Conservation (phyloP, 2,329 filamentous ascomycete genomes). For the Phaeosphaeria sp. region DNA sequence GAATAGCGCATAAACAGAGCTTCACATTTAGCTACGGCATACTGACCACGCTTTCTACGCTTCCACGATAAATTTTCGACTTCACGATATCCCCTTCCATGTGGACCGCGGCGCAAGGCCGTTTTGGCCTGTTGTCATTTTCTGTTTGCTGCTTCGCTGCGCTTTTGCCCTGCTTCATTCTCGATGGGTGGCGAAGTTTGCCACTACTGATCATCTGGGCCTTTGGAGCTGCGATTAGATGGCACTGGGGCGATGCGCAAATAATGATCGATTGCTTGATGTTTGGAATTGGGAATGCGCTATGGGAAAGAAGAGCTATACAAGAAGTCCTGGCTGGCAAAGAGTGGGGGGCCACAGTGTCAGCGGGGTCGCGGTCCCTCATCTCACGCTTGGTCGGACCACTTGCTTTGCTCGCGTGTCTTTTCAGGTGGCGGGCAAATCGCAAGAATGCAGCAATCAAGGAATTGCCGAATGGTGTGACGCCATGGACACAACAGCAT, state of each 20-base stretch:
- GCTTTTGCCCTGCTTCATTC: slow-evolving; percentile 6
- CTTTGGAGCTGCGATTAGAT: slow-evolving; percentile 21
- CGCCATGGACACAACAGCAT: slow-evolving; percentile 18
- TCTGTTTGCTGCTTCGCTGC: slow-evolving; percentile 10
- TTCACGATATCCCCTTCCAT: slow-evolving; percentile 13
- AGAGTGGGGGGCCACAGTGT: neutral
- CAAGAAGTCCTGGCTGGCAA: slow-evolving; percentile 8
- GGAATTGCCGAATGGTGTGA: slow-evolving; percentile 1
- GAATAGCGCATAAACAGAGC: slow-evolving; percentile 25
- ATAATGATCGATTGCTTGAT: slow-evolving; percentile 27
- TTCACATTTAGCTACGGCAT: slow-evolving; percentile 8
- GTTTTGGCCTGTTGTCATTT: slow-evolving; percentile 12
- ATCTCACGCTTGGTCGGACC: slow-evolving; percentile 12
- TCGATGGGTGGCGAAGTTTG: slow-evolving; percentile 19
- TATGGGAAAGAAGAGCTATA: slow-evolving; percentile 15
- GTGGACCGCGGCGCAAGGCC: slow-evolving; percentile 15
- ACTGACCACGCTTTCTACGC: slow-evolving; percentile 7
- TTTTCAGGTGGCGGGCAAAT: neutral
- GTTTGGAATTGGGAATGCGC: slow-evolving; percentile 16
- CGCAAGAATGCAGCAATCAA: neutral
- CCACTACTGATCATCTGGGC: slow-evolving; percentile 31
- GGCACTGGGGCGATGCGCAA: slow-evolving; percentile 23
- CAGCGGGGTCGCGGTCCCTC: slow-evolving; percentile 3
- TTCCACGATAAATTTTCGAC: slow-evolving; percentile 8
- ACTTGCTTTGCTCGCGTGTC: slow-evolving; percentile 16